Conservation (phyloP, 495 filamentous ascomycete genomes). For the Penicillium longicatenatum region DNA sequence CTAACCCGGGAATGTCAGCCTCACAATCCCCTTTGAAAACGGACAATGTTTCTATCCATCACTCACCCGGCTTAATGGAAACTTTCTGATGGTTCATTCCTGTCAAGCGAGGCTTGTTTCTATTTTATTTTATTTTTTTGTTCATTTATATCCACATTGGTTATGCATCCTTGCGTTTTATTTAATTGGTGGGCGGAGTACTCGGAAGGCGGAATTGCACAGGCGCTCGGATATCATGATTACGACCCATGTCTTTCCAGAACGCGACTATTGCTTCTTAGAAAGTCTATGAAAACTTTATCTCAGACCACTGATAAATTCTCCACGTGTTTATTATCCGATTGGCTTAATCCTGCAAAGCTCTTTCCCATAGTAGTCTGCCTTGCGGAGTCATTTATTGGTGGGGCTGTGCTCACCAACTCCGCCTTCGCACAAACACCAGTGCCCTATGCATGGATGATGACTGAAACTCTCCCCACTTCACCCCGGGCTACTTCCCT, state of each 20-base stretch:
- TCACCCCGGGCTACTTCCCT: background rate
- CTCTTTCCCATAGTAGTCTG: background rate
- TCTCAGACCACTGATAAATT: background rate
- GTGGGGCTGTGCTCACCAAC: background rate
- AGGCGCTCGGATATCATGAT: background rate
- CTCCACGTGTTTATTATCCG: background rate
- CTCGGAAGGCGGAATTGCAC: background rate
- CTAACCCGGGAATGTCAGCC: background rate
- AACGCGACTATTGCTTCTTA: background rate
- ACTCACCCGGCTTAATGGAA: background rate
- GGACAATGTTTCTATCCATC: background rate
- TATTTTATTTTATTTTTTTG: background rate
- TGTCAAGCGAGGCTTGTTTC: too few relatives aligned
- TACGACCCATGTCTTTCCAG: background rate
- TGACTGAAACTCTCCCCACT: background rate
- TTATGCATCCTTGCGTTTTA: background rate
- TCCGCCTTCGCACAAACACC: background rate
- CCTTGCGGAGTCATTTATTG: background rate
- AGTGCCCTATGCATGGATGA: background rate
- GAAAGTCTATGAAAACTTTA: background rate
- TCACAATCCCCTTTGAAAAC: background rate
- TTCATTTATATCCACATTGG: background rate
- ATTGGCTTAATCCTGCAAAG: background rate
- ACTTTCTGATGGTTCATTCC: background rate
- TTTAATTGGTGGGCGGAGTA: background rate